Evolutionary conservation across 345 rosid species (phyloP).

Genomic region (Camelina hispida): DNA sequence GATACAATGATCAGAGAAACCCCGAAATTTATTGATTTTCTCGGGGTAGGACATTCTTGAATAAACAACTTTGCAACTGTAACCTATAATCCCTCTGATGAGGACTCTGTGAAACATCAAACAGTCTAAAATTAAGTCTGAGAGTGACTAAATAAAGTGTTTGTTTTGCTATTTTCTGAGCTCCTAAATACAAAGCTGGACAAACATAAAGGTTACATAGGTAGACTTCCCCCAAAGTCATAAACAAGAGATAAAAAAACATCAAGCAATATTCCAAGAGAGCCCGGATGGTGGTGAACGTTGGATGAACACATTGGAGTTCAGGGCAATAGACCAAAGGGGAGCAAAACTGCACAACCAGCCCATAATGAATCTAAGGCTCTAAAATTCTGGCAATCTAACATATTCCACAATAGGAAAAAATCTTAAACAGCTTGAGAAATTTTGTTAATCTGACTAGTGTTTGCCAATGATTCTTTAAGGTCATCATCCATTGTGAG

Average conservation of each 20-base stretch:
- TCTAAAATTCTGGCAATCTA: not conserved
- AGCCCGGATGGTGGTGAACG: too few relatives aligned
- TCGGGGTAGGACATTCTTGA: slow-evolving; percentile 55
- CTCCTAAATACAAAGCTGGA: too few relatives aligned
- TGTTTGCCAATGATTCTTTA: slow-evolving; percentile 1
- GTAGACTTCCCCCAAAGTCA: too few relatives aligned
- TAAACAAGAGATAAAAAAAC: too few relatives aligned
- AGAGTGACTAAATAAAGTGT: not conserved
- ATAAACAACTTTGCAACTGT: slow-evolving; percentile 22
- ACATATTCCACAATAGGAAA: not conserved
- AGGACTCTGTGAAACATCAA: slow-evolving; percentile 22
- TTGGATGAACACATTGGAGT: too few relatives aligned
- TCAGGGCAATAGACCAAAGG: too few relatives aligned
- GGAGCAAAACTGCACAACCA: too few relatives aligned
- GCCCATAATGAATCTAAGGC: not conserved
- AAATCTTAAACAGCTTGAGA: slow-evolving; percentile 26
- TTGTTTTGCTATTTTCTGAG: not conserved
- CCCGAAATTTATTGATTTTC: slow-evolving; percentile 65
- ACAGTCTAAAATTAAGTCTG: not conserved
- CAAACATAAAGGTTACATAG: not conserved
- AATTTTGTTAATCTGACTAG: slow-evolving; percentile 22
- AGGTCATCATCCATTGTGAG: slow-evolving; percentile 34
- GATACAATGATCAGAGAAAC: slow-evolving; percentile 32
- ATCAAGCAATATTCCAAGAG: too few relatives aligned
- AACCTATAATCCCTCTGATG: slow-evolving; percentile 11